A percentile compares a stretch with the other conserved stretches of the same genome.
These are phyloP conservation scores for Teratosphaeria viscida DNA, from an alignment of 2,329 filamentous ascomycete genomes.

Conservation along the genomic window DNA sequence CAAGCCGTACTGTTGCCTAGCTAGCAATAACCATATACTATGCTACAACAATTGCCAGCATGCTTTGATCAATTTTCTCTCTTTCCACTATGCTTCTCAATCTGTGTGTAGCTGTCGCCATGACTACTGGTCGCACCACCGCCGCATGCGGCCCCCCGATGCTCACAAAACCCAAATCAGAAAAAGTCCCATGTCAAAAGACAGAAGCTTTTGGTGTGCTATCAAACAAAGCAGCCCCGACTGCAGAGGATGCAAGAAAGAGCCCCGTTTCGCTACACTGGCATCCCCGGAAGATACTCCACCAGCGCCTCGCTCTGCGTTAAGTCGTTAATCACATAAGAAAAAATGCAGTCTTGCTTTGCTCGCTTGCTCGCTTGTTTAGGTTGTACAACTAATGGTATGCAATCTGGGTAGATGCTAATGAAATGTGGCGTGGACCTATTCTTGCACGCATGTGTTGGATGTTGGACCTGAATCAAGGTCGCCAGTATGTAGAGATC, in stretches of 20 bases:
- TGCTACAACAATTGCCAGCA: neutral
- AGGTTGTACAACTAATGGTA: conserved; percentile 1
- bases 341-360: conserved; percentile 4
- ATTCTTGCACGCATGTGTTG: conserved; percentile 1
- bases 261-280: neutral
- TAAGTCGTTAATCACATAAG: conserved; percentile 6
- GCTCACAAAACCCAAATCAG: neutral
- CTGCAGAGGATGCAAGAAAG: neutral
- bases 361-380: neutral
- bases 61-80: neutral
- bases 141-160: neutral
- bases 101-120: neutral
- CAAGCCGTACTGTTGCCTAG: neutral
- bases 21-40: neutral
- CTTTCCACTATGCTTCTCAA: neutral
- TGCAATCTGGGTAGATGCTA: conserved; percentile 1
- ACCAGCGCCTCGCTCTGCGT: conserved; percentile 21
- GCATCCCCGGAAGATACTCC: conserved; percentile 8
- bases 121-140: neutral
- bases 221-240: neutral
- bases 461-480: too few species aligned
- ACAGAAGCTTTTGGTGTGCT: neutral
- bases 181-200: neutral
- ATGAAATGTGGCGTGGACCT: neutral
- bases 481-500: conserved; percentile 13